phyloP scores from a whole-genome alignment of 108 stramenopile genomes.

The Fragilaria crotonensis region DNA sequence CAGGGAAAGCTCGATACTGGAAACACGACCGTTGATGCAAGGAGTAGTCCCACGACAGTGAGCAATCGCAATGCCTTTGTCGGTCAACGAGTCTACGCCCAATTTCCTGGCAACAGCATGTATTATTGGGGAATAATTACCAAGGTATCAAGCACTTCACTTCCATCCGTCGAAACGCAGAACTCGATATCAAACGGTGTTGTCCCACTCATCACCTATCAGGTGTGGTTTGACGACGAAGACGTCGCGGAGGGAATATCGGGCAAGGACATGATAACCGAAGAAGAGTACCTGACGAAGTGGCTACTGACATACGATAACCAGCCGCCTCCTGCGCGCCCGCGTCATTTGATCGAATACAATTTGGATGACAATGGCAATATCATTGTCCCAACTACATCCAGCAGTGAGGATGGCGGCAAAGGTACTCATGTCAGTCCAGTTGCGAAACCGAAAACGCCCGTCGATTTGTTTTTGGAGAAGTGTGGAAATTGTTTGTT shows the following conservation, averaged over 20 bases:
- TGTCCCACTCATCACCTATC: neutral
- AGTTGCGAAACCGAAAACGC: neutral
- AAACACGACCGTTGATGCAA: too few species aligned
- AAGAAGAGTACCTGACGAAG: neutral
- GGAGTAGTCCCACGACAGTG: too few species aligned
- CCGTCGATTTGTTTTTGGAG: neutral
- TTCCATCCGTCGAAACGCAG: neutral
- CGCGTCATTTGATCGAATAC: neutral
- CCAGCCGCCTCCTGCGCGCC: neutral
- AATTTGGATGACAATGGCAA: too few species aligned
- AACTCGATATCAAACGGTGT: neutral
- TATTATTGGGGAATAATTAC: conserved; percentile 1
- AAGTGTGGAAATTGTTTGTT: neutral
- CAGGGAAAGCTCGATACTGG: too few species aligned
- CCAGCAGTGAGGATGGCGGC: too few species aligned
- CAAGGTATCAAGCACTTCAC: neutral
- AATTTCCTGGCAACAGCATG: neutral
- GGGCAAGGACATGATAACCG: neutral
- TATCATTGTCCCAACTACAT: too few species aligned
- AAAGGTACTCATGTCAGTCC: too few species aligned
- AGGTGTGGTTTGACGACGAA: neutral
- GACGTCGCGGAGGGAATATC: neutral
- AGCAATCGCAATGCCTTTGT: too few species aligned
- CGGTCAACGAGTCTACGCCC: conserved; percentile 1
- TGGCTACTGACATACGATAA: neutral